A percentile compares a stretch with the other conserved stretches of the same genome.
These are phyloP conservation scores for Eimeria zaria DNA, from an alignment of 169 alveolate genomes.

Conservation along the genomic window DNA sequence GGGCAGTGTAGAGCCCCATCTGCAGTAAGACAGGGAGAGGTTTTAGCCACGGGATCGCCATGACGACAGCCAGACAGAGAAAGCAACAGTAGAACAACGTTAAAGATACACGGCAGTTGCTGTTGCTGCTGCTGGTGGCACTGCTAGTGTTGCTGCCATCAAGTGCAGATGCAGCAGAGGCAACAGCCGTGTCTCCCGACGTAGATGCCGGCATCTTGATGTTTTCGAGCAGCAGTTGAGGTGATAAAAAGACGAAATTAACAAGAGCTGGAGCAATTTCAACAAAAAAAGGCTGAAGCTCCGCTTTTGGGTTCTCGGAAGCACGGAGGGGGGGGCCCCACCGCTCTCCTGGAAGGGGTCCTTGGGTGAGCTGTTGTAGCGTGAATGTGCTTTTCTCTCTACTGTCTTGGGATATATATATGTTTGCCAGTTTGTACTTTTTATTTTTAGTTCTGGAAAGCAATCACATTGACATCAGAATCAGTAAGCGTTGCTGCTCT, in stretches of 20 bases:
- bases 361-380: background rate
- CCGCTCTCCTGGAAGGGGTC: background rate
- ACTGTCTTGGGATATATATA: background rate
- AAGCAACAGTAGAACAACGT: slow-evolving; percentile 68
- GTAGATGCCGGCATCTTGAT: background rate
- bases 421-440: background rate
- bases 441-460: background rate
- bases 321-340: slow-evolving; percentile 5
- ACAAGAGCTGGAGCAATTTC: background rate
- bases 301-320: background rate
- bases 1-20: slow-evolving; percentile 86
- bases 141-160: slow-evolving; percentile 23
- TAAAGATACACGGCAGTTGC: slow-evolving; percentile 13
- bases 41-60: slow-evolving; percentile 31
- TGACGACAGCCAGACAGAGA: slow-evolving; percentile 21
- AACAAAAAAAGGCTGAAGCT: background rate
- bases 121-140: background rate
- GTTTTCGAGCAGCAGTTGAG: background rate
- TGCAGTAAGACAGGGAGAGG: slow-evolving; percentile 87
- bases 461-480: background rate
- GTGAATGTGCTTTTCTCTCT: background rate
- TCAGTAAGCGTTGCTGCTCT: background rate
- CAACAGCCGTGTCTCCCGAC: slow-evolving; percentile 44
- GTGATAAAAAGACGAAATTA: background rate
- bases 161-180: slow-evolving; percentile 14